Evolutionary conservation across 78 protist genomes (phyloP).

Genomic region (Polysphondylium violaceum): DNA sequence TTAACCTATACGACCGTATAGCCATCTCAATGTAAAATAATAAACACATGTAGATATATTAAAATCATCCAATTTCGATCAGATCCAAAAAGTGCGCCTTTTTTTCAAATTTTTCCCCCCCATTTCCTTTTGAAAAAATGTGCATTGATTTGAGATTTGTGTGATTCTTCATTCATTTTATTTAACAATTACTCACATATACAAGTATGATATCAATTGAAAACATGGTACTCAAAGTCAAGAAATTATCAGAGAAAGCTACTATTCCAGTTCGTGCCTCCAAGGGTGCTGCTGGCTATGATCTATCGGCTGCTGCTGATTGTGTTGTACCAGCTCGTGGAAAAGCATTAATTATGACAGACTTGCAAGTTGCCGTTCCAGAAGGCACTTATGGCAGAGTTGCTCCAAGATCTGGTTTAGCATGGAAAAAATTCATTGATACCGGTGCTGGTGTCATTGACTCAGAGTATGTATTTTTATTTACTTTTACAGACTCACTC

Average conservation of each 20-base stretch:
- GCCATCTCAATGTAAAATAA: no score
- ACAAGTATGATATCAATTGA: no score
- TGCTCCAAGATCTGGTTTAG: conserved; percentile 91
- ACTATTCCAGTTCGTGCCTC: conserved; percentile 81
- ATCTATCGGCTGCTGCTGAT: conserved; percentile 86
- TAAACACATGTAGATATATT: no score
- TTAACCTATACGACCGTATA: no score
- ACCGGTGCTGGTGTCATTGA: conserved; percentile 87
- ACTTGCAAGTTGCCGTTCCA: conserved; percentile 84
- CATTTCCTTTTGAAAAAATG: no score
- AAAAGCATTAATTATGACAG: conserved; percentile 88
- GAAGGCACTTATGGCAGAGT: conserved; percentile 87
- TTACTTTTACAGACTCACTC: neutral
- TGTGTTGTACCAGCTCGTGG: conserved; percentile 82
- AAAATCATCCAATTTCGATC: no score
- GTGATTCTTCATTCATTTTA: no score
- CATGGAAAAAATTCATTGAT: conserved; percentile 90
- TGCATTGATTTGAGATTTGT: no score
- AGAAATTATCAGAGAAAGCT: conserved; percentile 71
- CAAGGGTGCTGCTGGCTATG: conserved; percentile 90
- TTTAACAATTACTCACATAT: no score
- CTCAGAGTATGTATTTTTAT: conserved; percentile 23
- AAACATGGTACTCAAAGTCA: no score
- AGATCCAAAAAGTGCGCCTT: no score
- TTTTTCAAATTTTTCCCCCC: no score